phyloP scores from a whole-genome alignment of 495 filamentous ascomycete genomes.

The Parachaetomium inaequale region DNA sequence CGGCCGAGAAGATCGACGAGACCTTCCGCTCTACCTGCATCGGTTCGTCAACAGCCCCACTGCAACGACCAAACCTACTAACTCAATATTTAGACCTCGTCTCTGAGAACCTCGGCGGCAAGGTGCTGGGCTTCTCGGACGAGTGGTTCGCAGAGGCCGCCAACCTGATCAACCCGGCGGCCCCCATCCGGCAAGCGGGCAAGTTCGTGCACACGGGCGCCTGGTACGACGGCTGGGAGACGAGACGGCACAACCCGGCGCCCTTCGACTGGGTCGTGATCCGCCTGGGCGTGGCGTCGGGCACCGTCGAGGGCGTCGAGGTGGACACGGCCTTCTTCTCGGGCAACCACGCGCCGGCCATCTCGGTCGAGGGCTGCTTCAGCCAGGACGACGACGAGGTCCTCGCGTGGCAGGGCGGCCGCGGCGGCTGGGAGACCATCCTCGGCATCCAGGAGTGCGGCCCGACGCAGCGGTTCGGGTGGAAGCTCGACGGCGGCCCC shows the following conservation, averaged over 20 bases:
- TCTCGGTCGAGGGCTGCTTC: constrained; percentile 77
- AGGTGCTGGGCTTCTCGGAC: constrained; percentile 73
- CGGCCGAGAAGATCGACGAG: constrained; percentile 61
- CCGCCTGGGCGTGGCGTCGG: constrained; percentile 72
- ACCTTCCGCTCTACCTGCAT: constrained; percentile 68
- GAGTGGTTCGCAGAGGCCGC: constrained; percentile 84
- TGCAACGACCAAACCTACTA: neutral
- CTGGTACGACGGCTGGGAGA: constrained; percentile 98
- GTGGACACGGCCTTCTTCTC: constrained; percentile 83
- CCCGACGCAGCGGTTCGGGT: constrained; percentile 71
- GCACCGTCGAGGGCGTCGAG: constrained; percentile 73
- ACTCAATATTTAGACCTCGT: constrained; percentile 58
- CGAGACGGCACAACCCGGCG: constrained; percentile 74
- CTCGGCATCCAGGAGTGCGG: constrained; percentile 68
- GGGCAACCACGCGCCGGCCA: constrained; percentile 82
- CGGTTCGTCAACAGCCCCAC: constrained; percentile 44
- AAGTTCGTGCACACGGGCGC: constrained; percentile 82
- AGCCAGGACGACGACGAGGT: constrained; percentile 58
- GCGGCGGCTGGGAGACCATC: constrained; percentile 68
- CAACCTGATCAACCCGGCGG: constrained; percentile 72
- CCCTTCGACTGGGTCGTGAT: constrained; percentile 84
- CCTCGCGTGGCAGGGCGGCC: constrained; percentile 52
- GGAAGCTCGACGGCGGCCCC: constrained; percentile 62
- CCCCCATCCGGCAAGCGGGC: constrained; percentile 72
- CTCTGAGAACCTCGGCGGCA: constrained; percentile 67